Conservation (phyloP, 371 early-diverging fungal species). For the Mortierella sp. region DNA sequence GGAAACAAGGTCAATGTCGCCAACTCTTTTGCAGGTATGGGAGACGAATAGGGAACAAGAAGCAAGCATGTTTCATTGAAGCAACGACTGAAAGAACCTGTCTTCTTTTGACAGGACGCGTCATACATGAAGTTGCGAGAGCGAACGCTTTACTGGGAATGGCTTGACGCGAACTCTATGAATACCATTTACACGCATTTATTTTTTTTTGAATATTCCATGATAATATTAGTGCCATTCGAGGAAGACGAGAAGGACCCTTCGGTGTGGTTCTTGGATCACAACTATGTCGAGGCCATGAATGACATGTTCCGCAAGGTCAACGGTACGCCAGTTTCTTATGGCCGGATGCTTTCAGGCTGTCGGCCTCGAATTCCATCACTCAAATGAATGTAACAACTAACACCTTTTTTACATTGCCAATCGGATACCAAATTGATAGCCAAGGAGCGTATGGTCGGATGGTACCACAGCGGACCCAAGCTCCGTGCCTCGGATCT, state of each 20-base stretch:
- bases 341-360: background rate
- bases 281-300: slow-evolving; percentile 99
- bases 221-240: slow-evolving; percentile 89
- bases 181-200: background rate
- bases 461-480: slow-evolving; percentile 99
- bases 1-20: slow-evolving; percentile 96
- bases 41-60: background rate
- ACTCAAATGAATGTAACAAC: background rate
- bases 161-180: background rate
- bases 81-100: too few relatives aligned
- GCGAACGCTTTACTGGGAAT: background rate
- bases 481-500: slow-evolving; percentile 98
- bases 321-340: slow-evolving; percentile 78
- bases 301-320: slow-evolving; percentile 99
- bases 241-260: slow-evolving; percentile 99
- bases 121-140: background rate
- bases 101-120: background rate
- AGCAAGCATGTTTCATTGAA: background rate
- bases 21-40: slow-evolving; percentile 97
- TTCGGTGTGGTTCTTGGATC: slow-evolving; percentile 99
- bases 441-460: slow-evolving; percentile 98
- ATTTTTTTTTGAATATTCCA: background rate
- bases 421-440: background rate
- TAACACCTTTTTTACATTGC: background rate
- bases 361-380: background rate